Evolutionary conservation across 2,329 filamentous ascomycete genomes (phyloP), one percentile per base, ranked within the genome.

Genomic region (Epichloe elymi): DNA sequence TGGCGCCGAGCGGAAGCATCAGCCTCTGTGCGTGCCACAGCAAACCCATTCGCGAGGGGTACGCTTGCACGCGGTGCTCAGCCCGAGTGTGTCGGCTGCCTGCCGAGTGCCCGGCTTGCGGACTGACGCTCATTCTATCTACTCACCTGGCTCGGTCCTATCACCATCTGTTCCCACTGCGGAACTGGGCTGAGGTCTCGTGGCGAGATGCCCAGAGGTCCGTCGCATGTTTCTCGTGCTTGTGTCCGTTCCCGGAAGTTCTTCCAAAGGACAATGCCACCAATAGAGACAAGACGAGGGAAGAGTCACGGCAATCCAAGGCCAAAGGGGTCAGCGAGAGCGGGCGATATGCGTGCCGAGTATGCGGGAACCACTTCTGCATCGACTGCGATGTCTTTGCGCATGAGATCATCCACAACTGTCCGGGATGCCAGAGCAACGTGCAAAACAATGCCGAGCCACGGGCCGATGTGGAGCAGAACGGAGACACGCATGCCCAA

Each of bases 321-420:
- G 57, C 65, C 17, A 85, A 81, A 61, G 83, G 85, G 1, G 83
- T 90, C 42, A 91, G 86, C 64, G 88, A 94, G 70, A 93, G 86
- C 62, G 83, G 85, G 46, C 74, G 93, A 48, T 98, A 98, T 64
- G 87, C 86, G 53, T 98, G 93, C 65, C 79, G 85, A 58, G 82
- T 84, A n/a, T 98, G 93, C 67, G 70, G 77, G 3, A 83, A 86
- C 53, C 91, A 97, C 68, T 98, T 97, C 65, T 98, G 93, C 72
- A 94, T 98, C 57, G 93, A 98, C 65, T 98, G 93, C 66, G 93
- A 98, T 66, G 82, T 96, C 23, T 96, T 93, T 69, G 86, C 88
- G 23, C 93, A 98, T 65, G 89, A 96, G 69, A 81, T 94, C 12
- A 79, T 95, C 48, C 91, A 98, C 65, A 97, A 97, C 67, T 98